These are phyloP conservation scores for Ramichloridium luteum DNA, from an alignment of 2,329 filamentous ascomycete genomes.

Conservation along the genomic window DNA sequence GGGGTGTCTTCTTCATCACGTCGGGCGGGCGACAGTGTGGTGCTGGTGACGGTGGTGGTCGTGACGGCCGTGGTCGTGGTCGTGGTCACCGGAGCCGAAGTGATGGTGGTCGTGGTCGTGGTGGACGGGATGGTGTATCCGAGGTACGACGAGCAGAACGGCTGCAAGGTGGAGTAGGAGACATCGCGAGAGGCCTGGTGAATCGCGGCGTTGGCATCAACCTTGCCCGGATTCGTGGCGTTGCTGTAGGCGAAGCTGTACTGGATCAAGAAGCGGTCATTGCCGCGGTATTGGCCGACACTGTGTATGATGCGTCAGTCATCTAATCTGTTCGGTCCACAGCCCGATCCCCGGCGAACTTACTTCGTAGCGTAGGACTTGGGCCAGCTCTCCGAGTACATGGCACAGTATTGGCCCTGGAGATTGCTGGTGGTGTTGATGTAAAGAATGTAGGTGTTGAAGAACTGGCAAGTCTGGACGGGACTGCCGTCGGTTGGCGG, in stretches of 20 bases:
- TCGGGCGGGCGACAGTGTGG: background rate
- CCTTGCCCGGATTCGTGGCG: slow-evolving; percentile 5
- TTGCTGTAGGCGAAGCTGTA: slow-evolving; percentile 11
- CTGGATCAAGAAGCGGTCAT: slow-evolving; percentile 10
- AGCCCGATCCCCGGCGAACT: too few relatives aligned
- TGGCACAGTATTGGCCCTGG: slow-evolving; percentile 12
- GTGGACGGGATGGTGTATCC: slow-evolving; percentile 6
- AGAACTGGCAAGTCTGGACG: slow-evolving; percentile 13
- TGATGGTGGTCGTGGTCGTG: slow-evolving; percentile 5
- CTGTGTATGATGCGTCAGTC: too few relatives aligned
- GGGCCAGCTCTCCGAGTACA: slow-evolving; percentile 12
- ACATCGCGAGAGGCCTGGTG: slow-evolving; percentile 12
- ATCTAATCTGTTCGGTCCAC: too few relatives aligned
- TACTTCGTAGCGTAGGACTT: slow-evolving; percentile 14
- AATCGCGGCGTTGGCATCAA: slow-evolving; percentile 7
- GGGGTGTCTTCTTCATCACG: too few relatives aligned
- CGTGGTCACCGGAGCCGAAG: background rate
- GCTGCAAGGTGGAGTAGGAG: slow-evolving; percentile 8
- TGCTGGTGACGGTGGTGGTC: slow-evolving; percentile 2
- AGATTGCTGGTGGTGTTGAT: slow-evolving; percentile 9
- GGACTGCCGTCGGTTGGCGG: slow-evolving; percentile 12
- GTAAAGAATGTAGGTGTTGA: slow-evolving; percentile 10
- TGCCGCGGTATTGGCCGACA: slow-evolving; percentile 10
- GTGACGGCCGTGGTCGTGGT: slow-evolving; percentile 5
- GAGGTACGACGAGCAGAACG: slow-evolving; percentile 10